These are phyloP conservation scores for Syncephalis plumigaleata DNA, from an alignment of 371 early-diverging fungal species.

Conservation along the genomic window DNA sequence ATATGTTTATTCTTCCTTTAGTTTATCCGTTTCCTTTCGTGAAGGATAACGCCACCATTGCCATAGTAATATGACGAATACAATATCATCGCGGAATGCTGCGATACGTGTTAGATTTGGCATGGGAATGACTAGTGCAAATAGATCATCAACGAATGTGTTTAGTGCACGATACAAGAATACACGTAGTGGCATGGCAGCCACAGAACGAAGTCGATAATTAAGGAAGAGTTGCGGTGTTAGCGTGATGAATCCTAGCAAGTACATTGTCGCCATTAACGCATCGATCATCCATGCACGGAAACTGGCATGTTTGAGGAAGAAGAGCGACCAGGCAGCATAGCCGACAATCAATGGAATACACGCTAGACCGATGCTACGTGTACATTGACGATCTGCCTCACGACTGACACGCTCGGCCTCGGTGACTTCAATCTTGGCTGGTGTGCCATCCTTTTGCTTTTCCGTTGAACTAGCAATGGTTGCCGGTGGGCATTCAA, in stretches of 20 bases:
- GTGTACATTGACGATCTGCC: slow-evolving; percentile 18
- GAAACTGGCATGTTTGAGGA: slow-evolving; percentile 36
- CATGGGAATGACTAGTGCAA: slow-evolving; percentile 46
- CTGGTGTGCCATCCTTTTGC: too few species aligned
- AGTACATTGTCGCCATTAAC: slow-evolving; percentile 29
- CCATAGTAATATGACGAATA: slow-evolving; percentile 27
- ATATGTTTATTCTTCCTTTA: too few species aligned
- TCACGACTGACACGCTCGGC: slow-evolving; percentile 8
- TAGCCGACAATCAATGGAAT: slow-evolving; percentile 38
- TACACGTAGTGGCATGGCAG: slow-evolving; percentile 31
- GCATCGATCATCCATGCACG: slow-evolving; percentile 43
- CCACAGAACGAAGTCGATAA: slow-evolving; percentile 41
- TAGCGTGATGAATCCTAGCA: slow-evolving; percentile 42
- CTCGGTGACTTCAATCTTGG: slow-evolving; percentile 1
- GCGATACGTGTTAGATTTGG: slow-evolving; percentile 27
- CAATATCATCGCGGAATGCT: slow-evolving; percentile 28
- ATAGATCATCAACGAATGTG: slow-evolving; percentile 51
- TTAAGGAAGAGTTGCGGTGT: slow-evolving; percentile 34
- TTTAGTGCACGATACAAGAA: slow-evolving; percentile 26
- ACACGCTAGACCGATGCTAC: slow-evolving; percentile 16
- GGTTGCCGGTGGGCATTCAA: too few species aligned
- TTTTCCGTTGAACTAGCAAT: too few species aligned
- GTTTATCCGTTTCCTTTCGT: slow-evolving; percentile 3
- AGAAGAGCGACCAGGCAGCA: slow-evolving; percentile 38
- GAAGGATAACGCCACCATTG: slow-evolving; percentile 33